These are phyloP conservation scores for Gonapodya prolifera DNA, from an alignment of 192 early-diverging fungal species.

Conservation along the genomic window DNA sequence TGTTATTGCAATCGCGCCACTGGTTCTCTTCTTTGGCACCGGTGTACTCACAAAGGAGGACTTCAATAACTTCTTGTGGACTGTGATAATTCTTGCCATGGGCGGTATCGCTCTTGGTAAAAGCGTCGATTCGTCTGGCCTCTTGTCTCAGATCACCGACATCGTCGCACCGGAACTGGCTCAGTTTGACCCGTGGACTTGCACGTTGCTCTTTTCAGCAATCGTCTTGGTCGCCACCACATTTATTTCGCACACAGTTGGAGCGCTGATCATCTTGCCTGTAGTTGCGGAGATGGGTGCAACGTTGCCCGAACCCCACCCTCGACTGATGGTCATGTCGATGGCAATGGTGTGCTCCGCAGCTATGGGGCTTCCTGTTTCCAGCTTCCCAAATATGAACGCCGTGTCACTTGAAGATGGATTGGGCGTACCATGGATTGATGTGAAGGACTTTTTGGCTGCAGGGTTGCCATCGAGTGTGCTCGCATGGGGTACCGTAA, in stretches of 20 bases:
- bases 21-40: slow-evolving; percentile 81
- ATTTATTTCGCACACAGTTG: slow-evolving; percentile 94
- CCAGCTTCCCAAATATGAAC: slow-evolving; percentile 96
- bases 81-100: slow-evolving; percentile 67
- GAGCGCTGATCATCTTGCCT: slow-evolving; percentile 87
- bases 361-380: slow-evolving; percentile 86
- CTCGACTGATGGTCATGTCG: slow-evolving; percentile 70
- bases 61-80: slow-evolving; percentile 82
- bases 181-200: slow-evolving; percentile 54
- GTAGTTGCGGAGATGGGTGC: slow-evolving; percentile 83
- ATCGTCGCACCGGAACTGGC: slow-evolving; percentile 50
- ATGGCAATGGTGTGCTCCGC: slow-evolving; percentile 74
- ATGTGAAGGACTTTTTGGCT: slow-evolving; percentile 69
- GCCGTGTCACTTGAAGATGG: slow-evolving; percentile 85
- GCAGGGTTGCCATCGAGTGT: slow-evolving; percentile 66
- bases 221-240: slow-evolving; percentile 75
- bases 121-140: slow-evolving; percentile 75
- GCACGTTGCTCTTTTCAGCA: slow-evolving; percentile 60
- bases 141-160: slow-evolving; percentile 64
- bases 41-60: slow-evolving; percentile 90
- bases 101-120: slow-evolving; percentile 90
- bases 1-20: slow-evolving; percentile 80
- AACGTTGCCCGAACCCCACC: slow-evolving; percentile 60
- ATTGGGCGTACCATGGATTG: slow-evolving; percentile 69
- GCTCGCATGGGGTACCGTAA: slow-evolving; percentile 52